Conservation (phyloP, 1,284 basidiomycete species). For the Tylopilus sp. region DNA sequence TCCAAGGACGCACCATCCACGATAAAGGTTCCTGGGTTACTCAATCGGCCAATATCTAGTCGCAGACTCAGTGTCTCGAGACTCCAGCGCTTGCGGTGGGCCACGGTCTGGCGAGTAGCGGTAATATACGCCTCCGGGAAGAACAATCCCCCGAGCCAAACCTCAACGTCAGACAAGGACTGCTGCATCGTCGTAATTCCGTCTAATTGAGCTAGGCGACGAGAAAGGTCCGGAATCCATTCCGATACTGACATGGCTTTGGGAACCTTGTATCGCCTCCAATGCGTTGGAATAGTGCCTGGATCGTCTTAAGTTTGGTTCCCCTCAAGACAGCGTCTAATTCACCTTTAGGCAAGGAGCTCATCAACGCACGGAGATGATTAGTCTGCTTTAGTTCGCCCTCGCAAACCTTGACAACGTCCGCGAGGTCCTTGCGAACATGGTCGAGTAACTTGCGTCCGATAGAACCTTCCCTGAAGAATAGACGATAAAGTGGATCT, state of each 20-base stretch:
- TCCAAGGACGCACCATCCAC: conserved; percentile 67
- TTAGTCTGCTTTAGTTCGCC: conserved; percentile 93
- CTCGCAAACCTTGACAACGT: conserved; percentile 81
- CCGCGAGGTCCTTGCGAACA: conserved; percentile 75
- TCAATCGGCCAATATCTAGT: conserved; percentile 76
- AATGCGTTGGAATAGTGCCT: conserved; percentile 86
- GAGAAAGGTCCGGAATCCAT: conserved; percentile 81
- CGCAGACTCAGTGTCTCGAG: conserved; percentile 83
- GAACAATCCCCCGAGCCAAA: conserved; percentile 90
- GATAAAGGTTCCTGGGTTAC: conserved; percentile 72
- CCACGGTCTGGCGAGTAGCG: conserved; percentile 88
- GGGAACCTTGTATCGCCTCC: conserved; percentile 86
- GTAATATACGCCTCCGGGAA: conserved; percentile 95
- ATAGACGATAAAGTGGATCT: conserved; percentile 85
- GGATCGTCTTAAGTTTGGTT: conserved; percentile 10
- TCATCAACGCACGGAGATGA: conserved; percentile 84
- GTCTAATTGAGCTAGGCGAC: conserved; percentile 77
- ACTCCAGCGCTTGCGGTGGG: conserved; percentile 87
- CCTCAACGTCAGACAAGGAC: conserved; percentile 68
- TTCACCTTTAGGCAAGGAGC: conserved; percentile 81
- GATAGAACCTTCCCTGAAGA: conserved; percentile 82
- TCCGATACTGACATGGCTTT: conserved; percentile 76
- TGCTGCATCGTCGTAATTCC: conserved; percentile 62
- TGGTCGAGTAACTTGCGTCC: conserved; percentile 73
- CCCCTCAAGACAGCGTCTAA: not conserved